Conservation (phyloP, 75 land plant species). For the Isoetes taiwanensis region DNA sequence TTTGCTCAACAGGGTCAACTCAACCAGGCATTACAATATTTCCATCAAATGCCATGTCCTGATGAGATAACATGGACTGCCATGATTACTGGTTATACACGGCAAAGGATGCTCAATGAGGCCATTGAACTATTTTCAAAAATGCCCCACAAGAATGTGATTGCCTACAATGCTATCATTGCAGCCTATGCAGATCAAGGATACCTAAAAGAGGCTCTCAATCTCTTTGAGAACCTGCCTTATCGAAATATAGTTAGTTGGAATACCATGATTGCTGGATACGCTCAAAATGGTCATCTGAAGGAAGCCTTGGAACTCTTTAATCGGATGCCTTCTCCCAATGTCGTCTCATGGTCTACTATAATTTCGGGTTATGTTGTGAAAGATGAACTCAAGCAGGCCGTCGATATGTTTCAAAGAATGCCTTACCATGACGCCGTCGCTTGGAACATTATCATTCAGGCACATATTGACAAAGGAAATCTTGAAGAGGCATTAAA, state of each 20-base stretch:
- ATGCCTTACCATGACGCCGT: background rate
- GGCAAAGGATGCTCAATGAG: too few species aligned
- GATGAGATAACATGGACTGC: too few species aligned
- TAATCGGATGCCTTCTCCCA: background rate
- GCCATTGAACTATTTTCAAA: too few species aligned
- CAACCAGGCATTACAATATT: too few species aligned
- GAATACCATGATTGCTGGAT: background rate
- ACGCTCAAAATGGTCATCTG: background rate
- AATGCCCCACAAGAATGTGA: too few species aligned
- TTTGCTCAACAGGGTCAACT: too few species aligned
- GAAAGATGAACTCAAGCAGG: background rate
- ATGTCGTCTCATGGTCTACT: background rate
- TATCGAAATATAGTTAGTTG: background rate
- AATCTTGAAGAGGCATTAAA: background rate
- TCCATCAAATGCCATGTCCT: too few species aligned
- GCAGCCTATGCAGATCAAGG: too few species aligned
- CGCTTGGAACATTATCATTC: background rate
- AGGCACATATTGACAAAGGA: background rate
- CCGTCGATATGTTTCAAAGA: background rate
- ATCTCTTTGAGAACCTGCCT: background rate
- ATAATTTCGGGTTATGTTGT: background rate
- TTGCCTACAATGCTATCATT: too few species aligned
- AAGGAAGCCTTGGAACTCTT: background rate
- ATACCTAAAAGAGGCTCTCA: too few species aligned
- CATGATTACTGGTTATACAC: too few species aligned